phyloP scores from a whole-genome alignment of 192 early-diverging fungal species.

The Podila epicladia region DNA sequence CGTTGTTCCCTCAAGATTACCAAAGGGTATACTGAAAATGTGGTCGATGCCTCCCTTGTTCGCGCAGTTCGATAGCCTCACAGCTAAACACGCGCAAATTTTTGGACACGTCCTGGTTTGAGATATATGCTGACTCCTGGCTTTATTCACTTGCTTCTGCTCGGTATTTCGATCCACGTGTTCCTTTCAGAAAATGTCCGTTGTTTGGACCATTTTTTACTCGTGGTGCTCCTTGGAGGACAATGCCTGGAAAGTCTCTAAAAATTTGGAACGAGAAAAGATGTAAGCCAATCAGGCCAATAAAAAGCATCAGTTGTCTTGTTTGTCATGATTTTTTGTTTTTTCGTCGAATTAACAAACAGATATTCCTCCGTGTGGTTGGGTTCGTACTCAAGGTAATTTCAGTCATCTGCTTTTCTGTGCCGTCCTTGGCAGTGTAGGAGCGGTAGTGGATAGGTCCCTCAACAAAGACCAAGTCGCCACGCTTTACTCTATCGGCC shows the following conservation, averaged over 20 bases:
- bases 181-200: not conserved
- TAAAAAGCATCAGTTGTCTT: not conserved
- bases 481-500: slow-evolving; percentile 63
- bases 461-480: slow-evolving; percentile 72
- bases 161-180: not conserved
- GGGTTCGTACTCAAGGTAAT: slow-evolving; percentile 54
- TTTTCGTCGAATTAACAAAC: not conserved
- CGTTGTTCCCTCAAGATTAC: too few relatives aligned
- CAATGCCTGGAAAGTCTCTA: slow-evolving; percentile 31
- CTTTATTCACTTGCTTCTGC: not conserved
- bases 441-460: slow-evolving; percentile 69
- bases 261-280: not conserved
- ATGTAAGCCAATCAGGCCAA: not conserved
- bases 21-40: too few relatives aligned
- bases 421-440: slow-evolving; percentile 71
- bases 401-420: slow-evolving; percentile 60
- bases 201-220: not conserved
- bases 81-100: too few relatives aligned
- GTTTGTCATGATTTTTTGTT: not conserved
- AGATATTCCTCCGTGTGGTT: not conserved
- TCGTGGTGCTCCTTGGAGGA: slow-evolving; percentile 32
- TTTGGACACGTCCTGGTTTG: not conserved
- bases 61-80: too few relatives aligned
- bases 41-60: too few relatives aligned
- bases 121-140: not conserved